Evolutionary conservation across 2,329 filamentous ascomycete genomes (phyloP).

Genomic region (Whalleya microplaca): DNA sequence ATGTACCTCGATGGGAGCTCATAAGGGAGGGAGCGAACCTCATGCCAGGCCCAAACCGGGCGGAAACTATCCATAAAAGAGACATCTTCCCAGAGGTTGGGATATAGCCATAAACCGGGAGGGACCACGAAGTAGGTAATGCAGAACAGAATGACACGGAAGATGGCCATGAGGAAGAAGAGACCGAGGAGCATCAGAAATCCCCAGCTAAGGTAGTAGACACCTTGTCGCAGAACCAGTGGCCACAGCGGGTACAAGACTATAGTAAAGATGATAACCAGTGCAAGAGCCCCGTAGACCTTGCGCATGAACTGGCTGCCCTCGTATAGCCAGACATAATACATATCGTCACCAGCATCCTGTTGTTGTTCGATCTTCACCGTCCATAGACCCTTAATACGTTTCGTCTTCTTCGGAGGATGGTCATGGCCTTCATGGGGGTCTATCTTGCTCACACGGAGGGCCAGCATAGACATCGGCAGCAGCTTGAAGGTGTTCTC

Average conservation of each 20-base stretch:
- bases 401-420: slow-evolving; percentile 75
- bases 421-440: slow-evolving; percentile 76
- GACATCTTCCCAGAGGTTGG: slow-evolving; percentile 97
- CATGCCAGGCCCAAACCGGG: slow-evolving; percentile 97
- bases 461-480: slow-evolving; percentile 88
- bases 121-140: slow-evolving; percentile 83
- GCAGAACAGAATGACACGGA: slow-evolving; percentile 92
- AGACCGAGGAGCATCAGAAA: slow-evolving; percentile 86
- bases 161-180: slow-evolving; percentile 98
- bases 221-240: slow-evolving; percentile 83
- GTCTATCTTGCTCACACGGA: slow-evolving; percentile 84
- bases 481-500: slow-evolving; percentile 95
- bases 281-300: slow-evolving; percentile 82
- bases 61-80: slow-evolving; percentile 98
- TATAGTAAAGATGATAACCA: slow-evolving; percentile 81
- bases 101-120: slow-evolving; percentile 96
- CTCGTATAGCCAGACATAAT: slow-evolving; percentile 97
- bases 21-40: slow-evolving; percentile 59
- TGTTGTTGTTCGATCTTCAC: slow-evolving; percentile 96
- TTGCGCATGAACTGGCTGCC: slow-evolving; percentile 93
- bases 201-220: slow-evolving; percentile 97
- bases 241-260: slow-evolving; percentile 98
- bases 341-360: slow-evolving; percentile 82
- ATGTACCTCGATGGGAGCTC: slow-evolving; percentile 13
- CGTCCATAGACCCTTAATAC: slow-evolving; percentile 94